Percentiles rank a stretch among this genome's conserved stretches.
Conservation (phyloP, 2,329 filamentous ascomycete genomes). For the Aspergillus quadricinctus region DNA sequence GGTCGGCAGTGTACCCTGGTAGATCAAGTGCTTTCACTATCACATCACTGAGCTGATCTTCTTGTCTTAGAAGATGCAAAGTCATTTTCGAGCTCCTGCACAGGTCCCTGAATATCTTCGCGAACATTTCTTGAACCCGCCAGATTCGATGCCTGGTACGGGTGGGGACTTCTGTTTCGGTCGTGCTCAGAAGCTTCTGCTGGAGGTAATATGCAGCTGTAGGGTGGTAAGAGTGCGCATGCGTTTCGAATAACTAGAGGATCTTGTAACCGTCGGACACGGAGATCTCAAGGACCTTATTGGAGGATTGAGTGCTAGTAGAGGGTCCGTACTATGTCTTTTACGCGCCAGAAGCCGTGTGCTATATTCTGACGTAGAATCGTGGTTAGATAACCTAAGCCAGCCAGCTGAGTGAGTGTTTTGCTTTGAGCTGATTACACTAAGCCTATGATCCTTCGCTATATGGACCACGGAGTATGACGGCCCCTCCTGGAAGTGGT, state of each 20-base stretch:
- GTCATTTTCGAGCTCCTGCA: slow-evolving; percentile 40
- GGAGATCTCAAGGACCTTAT: slow-evolving; percentile 45
- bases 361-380: too few species aligned
- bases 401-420: too few species aligned
- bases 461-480: too few species aligned
- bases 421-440: too few species aligned
- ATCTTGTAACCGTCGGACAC: slow-evolving; percentile 43
- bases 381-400: too few species aligned
- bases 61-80: slow-evolving; percentile 56
- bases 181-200: slow-evolving; percentile 29
- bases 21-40: slow-evolving; percentile 49
- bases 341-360: too few species aligned
- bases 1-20: slow-evolving; percentile 59
- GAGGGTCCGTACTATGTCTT: slow-evolving; percentile 41
- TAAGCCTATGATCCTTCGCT: too few species aligned
- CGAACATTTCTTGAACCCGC: slow-evolving; percentile 50
- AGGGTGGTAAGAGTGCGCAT: slow-evolving; percentile 57
- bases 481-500: too few species aligned
- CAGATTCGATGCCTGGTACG: slow-evolving; percentile 55
- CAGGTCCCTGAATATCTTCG: slow-evolving; percentile 45
- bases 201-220: slow-evolving; percentile 57
- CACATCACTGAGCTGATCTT: slow-evolving; percentile 46
- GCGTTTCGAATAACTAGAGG: slow-evolving; percentile 57
- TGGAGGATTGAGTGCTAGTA: slow-evolving; percentile 51
- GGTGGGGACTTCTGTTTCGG: slow-evolving; percentile 41